Percentiles rank a stretch among this genome's conserved stretches.
Conservation (phyloP, 192 early-diverging fungal genomes). For the Rhizoclosmatium sp. region DNA sequence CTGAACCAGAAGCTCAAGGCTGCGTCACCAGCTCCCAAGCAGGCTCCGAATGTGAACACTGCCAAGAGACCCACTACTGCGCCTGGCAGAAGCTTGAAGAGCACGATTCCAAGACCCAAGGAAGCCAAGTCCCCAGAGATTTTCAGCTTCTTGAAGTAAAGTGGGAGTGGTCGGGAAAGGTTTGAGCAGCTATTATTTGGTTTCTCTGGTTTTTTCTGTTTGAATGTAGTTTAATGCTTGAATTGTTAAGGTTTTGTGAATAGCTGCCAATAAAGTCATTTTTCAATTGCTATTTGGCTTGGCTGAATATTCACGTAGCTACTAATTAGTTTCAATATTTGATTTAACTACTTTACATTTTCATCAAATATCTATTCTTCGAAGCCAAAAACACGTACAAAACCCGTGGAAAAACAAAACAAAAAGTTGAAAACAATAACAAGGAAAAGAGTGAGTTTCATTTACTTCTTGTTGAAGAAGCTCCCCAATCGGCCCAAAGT, state of each 20-base stretch:
- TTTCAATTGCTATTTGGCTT: no score
- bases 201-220: no score
- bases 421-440: background rate
- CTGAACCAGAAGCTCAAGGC: background rate
- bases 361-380: no score
- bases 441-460: background rate
- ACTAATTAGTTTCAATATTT: no score
- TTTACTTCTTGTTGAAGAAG: background rate
- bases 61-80: background rate
- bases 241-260: no score
- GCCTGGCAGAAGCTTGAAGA: constrained; percentile 19
- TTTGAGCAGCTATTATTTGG: no score
- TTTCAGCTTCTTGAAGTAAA: constrained; percentile 5
- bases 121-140: constrained; percentile 29
- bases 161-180: no score
- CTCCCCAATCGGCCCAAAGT: background rate
- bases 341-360: no score
- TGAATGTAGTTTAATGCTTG: no score
- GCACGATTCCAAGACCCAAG: constrained; percentile 11
- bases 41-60: background rate
- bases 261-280: no score
- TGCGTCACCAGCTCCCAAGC: constrained; percentile 1
- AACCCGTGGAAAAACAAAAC: background rate
- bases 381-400: no score
- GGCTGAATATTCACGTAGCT: no score